Percentiles rank a stretch among this genome's conserved stretches.
Evolutionary conservation across 345 rosid genomes (phyloP).

Genomic region (Salix arbutifolia): DNA sequence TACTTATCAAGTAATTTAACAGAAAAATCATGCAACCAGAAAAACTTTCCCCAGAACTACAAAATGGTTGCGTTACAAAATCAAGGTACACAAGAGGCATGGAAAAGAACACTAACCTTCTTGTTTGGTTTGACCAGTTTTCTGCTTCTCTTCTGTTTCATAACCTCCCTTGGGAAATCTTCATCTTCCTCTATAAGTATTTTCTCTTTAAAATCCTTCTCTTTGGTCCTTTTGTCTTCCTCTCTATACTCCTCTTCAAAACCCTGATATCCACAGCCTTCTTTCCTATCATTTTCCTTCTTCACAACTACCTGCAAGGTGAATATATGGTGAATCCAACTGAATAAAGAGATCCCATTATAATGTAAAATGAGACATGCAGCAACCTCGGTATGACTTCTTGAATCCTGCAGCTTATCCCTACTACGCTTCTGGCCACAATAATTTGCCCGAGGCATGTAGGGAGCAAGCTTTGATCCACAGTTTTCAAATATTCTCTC

Average conservation of each 20-base stretch:
- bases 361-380: neutral
- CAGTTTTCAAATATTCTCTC: conserved; percentile 12
- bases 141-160: neutral
- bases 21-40: neutral
- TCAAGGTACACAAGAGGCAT: neutral
- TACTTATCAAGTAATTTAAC: neutral
- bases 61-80: neutral
- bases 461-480: conserved; percentile 1
- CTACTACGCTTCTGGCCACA: neutral
- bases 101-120: neutral
- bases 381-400: neutral
- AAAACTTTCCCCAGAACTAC: neutral
- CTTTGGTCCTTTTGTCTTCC: neutral
- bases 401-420: neutral
- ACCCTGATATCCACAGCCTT: neutral
- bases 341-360: neutral
- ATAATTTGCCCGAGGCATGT: neutral
- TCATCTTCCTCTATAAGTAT: neutral
- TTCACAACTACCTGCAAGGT: neutral
- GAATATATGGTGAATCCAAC: neutral
- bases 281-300: neutral
- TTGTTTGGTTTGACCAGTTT: neutral
- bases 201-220: neutral
- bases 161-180: neutral
- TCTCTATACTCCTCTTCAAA: neutral